phyloP scores from a whole-genome alignment of 176 grass and related monocot species.

The Triticum turgidum region DNA sequence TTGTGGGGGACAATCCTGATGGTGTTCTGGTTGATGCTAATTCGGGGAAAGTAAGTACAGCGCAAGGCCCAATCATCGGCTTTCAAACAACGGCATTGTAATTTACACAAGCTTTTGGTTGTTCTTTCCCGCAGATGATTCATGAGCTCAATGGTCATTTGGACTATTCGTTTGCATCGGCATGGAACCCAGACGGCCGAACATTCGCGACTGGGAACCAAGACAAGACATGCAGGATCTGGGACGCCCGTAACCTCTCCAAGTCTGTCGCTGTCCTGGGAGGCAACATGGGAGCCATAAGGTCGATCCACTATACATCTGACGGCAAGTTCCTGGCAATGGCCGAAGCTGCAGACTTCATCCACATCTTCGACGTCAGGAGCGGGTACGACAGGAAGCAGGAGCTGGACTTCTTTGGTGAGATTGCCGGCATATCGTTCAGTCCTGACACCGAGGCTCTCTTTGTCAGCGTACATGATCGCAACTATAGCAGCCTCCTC shows the following conservation, averaged over 20 bases:
- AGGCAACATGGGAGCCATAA: conserved; percentile 81
- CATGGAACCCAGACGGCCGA: conserved; percentile 71
- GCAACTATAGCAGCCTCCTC: conserved; percentile 60
- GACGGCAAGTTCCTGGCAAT: conserved; percentile 79
- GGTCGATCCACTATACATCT: conserved; percentile 68
- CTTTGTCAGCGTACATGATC: conserved; percentile 69
- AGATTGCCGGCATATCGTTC: conserved; percentile 72
- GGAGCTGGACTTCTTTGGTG: conserved; percentile 81
- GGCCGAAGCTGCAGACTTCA: conserved; percentile 69
- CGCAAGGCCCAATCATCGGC: neutral
- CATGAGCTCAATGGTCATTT: conserved; percentile 60
- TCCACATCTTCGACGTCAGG: conserved; percentile 60
- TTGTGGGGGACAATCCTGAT: conserved; percentile 69
- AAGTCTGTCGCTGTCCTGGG: conserved; percentile 60
- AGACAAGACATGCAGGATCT: conserved; percentile 89
- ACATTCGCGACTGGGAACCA: conserved; percentile 83
- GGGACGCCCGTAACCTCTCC: conserved; percentile 82
- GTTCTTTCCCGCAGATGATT: conserved; percentile 44
- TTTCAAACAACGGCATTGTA: neutral
- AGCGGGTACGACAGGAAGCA: conserved; percentile 68
- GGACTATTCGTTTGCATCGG: conserved; percentile 88
- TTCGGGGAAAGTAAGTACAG: conserved; percentile 66
- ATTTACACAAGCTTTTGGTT: neutral
- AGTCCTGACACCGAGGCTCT: conserved; percentile 76
- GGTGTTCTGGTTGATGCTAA: conserved; percentile 61